Conservation (phyloP, 768 basidiomycete species). For the Boletus vinaceobasis region DNA sequence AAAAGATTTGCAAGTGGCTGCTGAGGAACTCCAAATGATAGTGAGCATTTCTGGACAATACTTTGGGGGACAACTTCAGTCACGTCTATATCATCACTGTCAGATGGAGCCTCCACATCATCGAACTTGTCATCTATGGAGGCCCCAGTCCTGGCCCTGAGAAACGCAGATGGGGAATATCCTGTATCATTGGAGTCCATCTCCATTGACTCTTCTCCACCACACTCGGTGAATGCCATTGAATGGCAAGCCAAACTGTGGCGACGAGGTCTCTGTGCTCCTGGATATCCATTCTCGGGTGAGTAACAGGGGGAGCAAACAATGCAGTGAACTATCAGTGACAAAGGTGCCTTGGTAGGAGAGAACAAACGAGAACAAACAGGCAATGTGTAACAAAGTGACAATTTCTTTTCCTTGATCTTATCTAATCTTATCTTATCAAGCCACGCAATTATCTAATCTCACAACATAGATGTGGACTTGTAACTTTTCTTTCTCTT, state of each 20-base stretch:
- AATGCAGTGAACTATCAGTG: conserved; percentile 62
- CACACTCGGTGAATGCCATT: conserved; percentile 45
- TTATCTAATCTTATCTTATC: no score
- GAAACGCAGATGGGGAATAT: conserved; percentile 46
- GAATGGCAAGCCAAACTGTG: conserved; percentile 62
- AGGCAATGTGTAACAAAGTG: no score
- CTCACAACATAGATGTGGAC: no score
- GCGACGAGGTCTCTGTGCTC: conserved; percentile 43
- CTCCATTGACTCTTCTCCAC: conserved; percentile 53
- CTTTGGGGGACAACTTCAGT: conserved; percentile 56
- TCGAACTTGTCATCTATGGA: conserved; percentile 36
- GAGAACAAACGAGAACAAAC: conserved; percentile 29
- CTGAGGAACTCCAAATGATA: conserved; percentile 39
- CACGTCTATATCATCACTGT: conserved; percentile 67
- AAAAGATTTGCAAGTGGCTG: conserved; percentile 31
- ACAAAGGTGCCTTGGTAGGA: conserved; percentile 37
- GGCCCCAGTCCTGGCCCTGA: conserved; percentile 33
- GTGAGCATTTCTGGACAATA: conserved; percentile 50
- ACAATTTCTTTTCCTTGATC: no score
- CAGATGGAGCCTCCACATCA: conserved; percentile 29
- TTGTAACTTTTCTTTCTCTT: no score
- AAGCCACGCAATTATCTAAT: no score
- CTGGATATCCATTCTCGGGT: conserved; percentile 75
- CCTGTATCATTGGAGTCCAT: conserved; percentile 66
- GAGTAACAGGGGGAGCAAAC: conserved; percentile 57